A percentile compares a stretch with the other conserved stretches of the same genome.
phyloP scores from a whole-genome alignment of 345 rosid genomes.

The Aquilaria malaccensis region DNA sequence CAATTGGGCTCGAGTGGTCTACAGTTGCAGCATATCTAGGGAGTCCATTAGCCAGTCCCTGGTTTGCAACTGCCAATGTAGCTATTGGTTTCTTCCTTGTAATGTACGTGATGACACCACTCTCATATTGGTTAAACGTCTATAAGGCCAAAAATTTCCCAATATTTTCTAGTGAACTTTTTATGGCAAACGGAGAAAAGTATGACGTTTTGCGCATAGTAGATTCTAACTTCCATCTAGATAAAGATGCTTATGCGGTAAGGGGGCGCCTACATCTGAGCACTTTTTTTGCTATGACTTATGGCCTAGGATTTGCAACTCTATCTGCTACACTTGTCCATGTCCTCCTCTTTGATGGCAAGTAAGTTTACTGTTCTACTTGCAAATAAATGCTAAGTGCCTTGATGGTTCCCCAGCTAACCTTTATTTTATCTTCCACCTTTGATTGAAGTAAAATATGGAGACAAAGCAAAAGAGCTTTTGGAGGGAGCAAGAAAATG shows the following conservation, averaged over 20 bases:
- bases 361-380: slow-evolving; percentile 19
- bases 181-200: slow-evolving; percentile 35
- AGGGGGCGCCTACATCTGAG: slow-evolving; percentile 53
- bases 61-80: slow-evolving; percentile 69
- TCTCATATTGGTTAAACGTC: slow-evolving; percentile 52
- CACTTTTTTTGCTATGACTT: slow-evolving; percentile 67
- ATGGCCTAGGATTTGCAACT: slow-evolving; percentile 79
- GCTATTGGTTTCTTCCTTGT: slow-evolving; percentile 47
- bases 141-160: slow-evolving; percentile 73
- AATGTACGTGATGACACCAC: slow-evolving; percentile 57
- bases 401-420: not conserved
- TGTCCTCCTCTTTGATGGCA: slow-evolving; percentile 59
- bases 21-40: slow-evolving; percentile 62
- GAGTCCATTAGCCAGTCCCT: slow-evolving; percentile 80
- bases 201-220: slow-evolving; percentile 55
- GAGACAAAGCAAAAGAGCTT: slow-evolving; percentile 49
- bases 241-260: slow-evolving; percentile 35
- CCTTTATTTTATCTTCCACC: slow-evolving; percentile 1
- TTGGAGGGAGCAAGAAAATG: slow-evolving; percentile 37
- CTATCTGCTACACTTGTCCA: slow-evolving; percentile 60
- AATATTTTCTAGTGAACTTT: slow-evolving; percentile 44
- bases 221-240: slow-evolving; percentile 47
- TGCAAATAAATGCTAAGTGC: not conserved
- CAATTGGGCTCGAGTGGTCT: slow-evolving; percentile 75
- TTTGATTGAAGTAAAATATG: slow-evolving; percentile 46